A percentile compares a stretch with the other conserved stretches of the same genome.
Evolutionary conservation across 192 early-diverging fungal species (phyloP).

Genomic region (Mortierella hygrophila): DNA sequence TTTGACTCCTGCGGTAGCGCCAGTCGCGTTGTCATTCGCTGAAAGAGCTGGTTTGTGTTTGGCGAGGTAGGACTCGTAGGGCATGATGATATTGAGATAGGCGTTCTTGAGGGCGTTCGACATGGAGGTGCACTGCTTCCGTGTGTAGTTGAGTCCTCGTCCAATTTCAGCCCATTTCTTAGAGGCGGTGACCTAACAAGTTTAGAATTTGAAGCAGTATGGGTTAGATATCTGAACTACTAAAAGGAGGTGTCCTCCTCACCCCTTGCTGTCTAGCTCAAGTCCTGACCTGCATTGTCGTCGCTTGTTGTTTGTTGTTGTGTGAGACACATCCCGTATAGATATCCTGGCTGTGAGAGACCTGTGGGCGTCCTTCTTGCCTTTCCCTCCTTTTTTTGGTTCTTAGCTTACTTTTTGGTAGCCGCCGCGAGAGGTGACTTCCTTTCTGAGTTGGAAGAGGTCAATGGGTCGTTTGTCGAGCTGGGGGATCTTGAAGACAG

Average conservation of each 20-base stretch:
- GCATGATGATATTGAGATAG: conserved; percentile 72
- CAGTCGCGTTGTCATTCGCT: conserved; percentile 10
- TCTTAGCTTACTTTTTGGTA: conserved; percentile 66
- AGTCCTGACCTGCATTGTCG: conserved; percentile 5
- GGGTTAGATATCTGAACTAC: neutral
- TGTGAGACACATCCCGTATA: neutral
- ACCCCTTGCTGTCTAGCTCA: conserved; percentile 1
- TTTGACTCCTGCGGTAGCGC: conserved; percentile 10
- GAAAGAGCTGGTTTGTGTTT: conserved; percentile 47
- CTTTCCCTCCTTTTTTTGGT: neutral
- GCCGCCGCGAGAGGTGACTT: conserved; percentile 83
- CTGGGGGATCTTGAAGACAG: conserved; percentile 83
- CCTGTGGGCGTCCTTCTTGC: neutral
- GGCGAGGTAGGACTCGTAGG: conserved; percentile 71
- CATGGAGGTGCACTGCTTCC: conserved; percentile 75
- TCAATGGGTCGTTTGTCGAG: conserved; percentile 90
- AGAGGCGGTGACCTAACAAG: conserved; percentile 67
- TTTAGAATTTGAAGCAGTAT: neutral
- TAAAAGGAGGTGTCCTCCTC: neutral
- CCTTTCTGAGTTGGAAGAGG: conserved; percentile 84
- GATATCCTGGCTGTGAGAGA: neutral
- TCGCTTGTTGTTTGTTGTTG: neutral
- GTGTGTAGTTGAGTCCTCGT: conserved; percentile 72
- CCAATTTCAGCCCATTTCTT: conserved; percentile 88
- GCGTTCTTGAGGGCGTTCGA: conserved; percentile 75